Evolutionary conservation across 441 rosid species (phyloP), one percentile per base, ranked within the genome.

Genomic region (Syzygium malaccense): DNA sequence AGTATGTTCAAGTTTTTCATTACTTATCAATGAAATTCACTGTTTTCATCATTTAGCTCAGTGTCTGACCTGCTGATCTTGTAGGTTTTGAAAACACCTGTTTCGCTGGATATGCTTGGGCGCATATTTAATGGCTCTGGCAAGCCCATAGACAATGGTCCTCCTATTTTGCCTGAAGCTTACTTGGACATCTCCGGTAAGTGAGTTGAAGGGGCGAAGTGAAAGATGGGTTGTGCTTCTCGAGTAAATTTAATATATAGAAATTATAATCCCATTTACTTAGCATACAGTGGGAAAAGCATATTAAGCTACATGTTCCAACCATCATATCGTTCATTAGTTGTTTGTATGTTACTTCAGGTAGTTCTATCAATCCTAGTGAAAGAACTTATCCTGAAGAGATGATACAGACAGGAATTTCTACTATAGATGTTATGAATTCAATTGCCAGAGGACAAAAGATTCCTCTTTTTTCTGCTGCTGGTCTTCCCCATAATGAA

Each of bases 321-420:
- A 48, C n/a, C 18, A 23, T 75, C 53, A 41, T 83, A 53, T 84
- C 30, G 57, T 55, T 55, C 87, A 37, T 85, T 57, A 55, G 53
- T 37, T 86, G 62, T 23, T 87, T 83, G 48, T 28, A 51, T 53
- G 58, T 79, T 87, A 90, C 32, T 89, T 71, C 90, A 97, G 99
- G 99, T 87, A 97, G 99, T 85, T 98, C 99, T 37, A 98, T 98
- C 93, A 98, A 98, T 89, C 99, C 99, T 85, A 98, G 99, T 92
- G 99, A 98, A 89, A 96, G 99, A 93, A 98, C 99, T 58, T 98
- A 98, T 90, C 99, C 99, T 79, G 99, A 98, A 92, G 99, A 98
- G 95, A 98, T 98, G 99, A 98, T 98, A 85, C 99, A 97, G 91
- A 98, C 99, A 1, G 99, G 99, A 89, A 98, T 98, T 91, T 98